Evolutionary conservation across 805 yeast genomes (phyloP).

Genomic region (Saturnispora halmiae): DNA sequence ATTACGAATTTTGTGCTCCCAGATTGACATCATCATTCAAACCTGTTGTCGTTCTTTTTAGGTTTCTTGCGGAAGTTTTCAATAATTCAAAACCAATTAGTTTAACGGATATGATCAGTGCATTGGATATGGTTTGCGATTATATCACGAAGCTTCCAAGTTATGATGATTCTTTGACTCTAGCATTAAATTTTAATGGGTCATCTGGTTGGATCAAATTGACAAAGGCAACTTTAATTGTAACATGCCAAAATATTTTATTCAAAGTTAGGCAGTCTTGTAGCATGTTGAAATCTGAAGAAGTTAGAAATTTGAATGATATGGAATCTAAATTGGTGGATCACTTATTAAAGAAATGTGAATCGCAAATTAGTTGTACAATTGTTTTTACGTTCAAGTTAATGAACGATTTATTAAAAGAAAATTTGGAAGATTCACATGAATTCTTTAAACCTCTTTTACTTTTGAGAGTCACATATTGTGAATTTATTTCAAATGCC

Average conservation of each 20-base stretch:
- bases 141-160: neutral
- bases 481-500: neutral
- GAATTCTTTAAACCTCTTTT: neutral
- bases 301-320: neutral
- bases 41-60: neutral
- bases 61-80: slow-evolving; percentile 5
- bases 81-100: slow-evolving; percentile 4
- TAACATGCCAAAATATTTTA: slow-evolving; percentile 5
- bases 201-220: neutral
- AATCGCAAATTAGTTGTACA: neutral
- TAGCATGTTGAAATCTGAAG: neutral
- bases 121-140: slow-evolving; percentile 4
- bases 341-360: slow-evolving; percentile 2
- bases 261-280: slow-evolving; percentile 4
- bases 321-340: neutral
- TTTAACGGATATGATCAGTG: slow-evolving; percentile 5
- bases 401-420: slow-evolving; percentile 1
- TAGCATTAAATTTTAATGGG: neutral
- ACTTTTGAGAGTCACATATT: neutral
- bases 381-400: slow-evolving; percentile 1
- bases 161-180: neutral
- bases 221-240: neutral
- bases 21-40: slow-evolving; percentile 8
- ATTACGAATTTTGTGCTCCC: slow-evolving; percentile 15
- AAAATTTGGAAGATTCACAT: neutral